Base-by-base conservation (phyloP, 768 basidiomycete species). In the Artomyces pyxidatus region DNA sequence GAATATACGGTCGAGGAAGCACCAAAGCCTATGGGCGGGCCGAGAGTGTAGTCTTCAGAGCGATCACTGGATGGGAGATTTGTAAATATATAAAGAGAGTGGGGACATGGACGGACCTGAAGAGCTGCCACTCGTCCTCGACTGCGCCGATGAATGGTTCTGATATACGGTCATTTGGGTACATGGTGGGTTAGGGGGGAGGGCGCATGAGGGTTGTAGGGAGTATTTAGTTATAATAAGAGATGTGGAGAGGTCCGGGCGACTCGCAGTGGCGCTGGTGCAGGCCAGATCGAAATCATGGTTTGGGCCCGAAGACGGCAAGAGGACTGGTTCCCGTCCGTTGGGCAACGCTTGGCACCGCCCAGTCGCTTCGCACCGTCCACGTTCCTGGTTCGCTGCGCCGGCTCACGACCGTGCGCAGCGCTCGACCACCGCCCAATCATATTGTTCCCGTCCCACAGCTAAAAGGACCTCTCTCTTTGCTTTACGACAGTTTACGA, bases 1-100 rank as follows among this genome's bases (percentile, higher is more conserved):
- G 81, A 67, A 60, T 94, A 91, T 6, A 97, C 94, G 48, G 85
- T 86, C 0, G 94, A 95, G 3, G 90, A 92, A 2, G 94, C 86
- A 17, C 94, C 94, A 58, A 87, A 93, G 1, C 93, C 92, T 45
- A 94, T 91, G 17, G 88, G 78, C 7, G 75, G 65, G 14, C 87
- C 88, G 30, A 88, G 73, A 17, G 75, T 76, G 59, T 93, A 93
- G 70, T 94, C 89, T 11, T 68, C 56, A 1, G 78, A 69, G 53
- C 74, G 63, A 61, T 89, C 85, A 59, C 88, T 89, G 62, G n/a
- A 40, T n/a, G n/a, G n/a, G n/a, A n/a, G n/a, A n/a, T n/a, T n/a
- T n/a, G n/a, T n/a, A n/a, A n/a, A n/a, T n/a, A n/a, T n/a, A n/a
- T n/a, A n/a, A n/a, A n/a, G n/a, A n/a, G n/a, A n/a, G n/a, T 27